A percentile compares a stretch with the other conserved stretches of the same genome.
Conservation (phyloP, 495 filamentous ascomycete species). For the Hypoxylon crocopeplum region DNA sequence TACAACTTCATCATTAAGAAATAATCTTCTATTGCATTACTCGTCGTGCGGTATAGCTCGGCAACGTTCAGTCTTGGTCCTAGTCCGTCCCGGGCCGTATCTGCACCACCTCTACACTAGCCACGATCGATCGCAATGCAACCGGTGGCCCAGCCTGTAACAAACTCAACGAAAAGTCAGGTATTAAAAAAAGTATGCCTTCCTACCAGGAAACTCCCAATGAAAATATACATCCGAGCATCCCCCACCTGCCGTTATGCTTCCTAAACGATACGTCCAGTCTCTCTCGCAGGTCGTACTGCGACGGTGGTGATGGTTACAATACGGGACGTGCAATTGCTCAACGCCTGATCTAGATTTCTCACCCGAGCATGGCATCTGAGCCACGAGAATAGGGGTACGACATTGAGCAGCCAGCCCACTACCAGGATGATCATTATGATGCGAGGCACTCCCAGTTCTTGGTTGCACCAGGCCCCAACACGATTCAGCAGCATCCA, state of each 20-base stretch:
- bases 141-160: constrained; percentile 22
- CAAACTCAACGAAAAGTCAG: constrained; percentile 34
- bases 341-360: neutral
- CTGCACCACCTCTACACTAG: constrained; percentile 14
- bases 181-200: constrained; percentile 45
- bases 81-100: constrained; percentile 18
- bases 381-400: constrained; percentile 14
- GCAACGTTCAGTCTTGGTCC: constrained; percentile 36
- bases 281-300: constrained; percentile 15
- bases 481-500: constrained; percentile 11
- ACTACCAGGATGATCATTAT: constrained; percentile 17
- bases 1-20: constrained; percentile 8
- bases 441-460: constrained; percentile 13
- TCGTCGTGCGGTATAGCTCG: constrained; percentile 35
- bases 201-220: constrained; percentile 45
- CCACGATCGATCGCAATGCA: constrained; percentile 23
- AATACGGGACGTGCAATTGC: constrained; percentile 1
- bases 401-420: constrained; percentile 12
- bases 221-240: constrained; percentile 47
- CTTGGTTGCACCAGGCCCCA: constrained; percentile 17
- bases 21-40: constrained; percentile 45
- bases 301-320: neutral
- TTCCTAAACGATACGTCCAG: constrained; percentile 29
- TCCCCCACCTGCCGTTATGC: constrained; percentile 35
- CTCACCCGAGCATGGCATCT: constrained; percentile 1